Percentiles rank a stretch among this genome's conserved stretches.
Conservation (phyloP, 352 stramenopile genomes). For the Globisporangium echinulatum region DNA sequence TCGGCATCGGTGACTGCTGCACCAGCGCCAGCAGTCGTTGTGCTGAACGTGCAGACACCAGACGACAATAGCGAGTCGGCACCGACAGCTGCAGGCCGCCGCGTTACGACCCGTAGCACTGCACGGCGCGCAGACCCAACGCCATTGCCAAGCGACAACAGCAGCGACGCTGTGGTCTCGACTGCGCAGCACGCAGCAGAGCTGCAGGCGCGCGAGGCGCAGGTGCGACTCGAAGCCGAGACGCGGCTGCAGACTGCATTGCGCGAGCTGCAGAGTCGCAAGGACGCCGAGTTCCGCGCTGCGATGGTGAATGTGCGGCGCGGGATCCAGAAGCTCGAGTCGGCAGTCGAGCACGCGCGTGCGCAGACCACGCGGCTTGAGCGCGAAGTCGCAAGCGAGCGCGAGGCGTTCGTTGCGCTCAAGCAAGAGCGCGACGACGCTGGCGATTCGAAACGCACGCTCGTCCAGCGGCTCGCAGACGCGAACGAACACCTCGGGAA, state of each 20-base stretch:
- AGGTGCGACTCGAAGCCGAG: slow-evolving; percentile 41
- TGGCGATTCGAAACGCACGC: slow-evolving; percentile 33
- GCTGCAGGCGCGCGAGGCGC: slow-evolving; percentile 42
- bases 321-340: slow-evolving; percentile 65
- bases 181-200: slow-evolving; percentile 53
- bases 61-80: slow-evolving; percentile 29
- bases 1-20: neutral
- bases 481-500: slow-evolving; percentile 62
- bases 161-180: slow-evolving; percentile 17
- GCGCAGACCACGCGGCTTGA: slow-evolving; percentile 46
- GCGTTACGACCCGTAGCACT: neutral
- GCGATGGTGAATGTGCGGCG: slow-evolving; percentile 72
- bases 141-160: neutral
- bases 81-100: slow-evolving; percentile 5
- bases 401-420: slow-evolving; percentile 42
- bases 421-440: slow-evolving; percentile 46
- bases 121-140: no score
- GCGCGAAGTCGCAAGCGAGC: slow-evolving; percentile 40
- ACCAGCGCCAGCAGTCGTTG: slow-evolving; percentile 41
- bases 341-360: slow-evolving; percentile 34
- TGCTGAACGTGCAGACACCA: slow-evolving; percentile 39
- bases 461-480: slow-evolving; percentile 58
- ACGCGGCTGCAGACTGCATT: slow-evolving; percentile 45
- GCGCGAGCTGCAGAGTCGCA: slow-evolving; percentile 54
- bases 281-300: slow-evolving; percentile 55